phyloP scores from a whole-genome alignment of 352 stramenopile species.

The Achlya hypogyna region DNA sequence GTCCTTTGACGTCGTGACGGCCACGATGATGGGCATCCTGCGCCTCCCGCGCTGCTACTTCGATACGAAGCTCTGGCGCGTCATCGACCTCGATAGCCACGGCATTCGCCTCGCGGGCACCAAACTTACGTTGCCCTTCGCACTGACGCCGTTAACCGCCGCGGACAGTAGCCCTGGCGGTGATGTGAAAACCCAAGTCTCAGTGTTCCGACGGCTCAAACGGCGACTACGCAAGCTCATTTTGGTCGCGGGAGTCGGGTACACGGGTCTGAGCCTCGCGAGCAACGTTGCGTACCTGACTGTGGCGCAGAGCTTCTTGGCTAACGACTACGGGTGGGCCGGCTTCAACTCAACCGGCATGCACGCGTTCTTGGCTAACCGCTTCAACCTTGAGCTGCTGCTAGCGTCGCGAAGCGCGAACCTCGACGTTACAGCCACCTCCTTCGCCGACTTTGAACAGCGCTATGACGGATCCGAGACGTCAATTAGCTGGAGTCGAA shows the following conservation, averaged over 20 bases:
- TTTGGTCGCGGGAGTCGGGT: not conserved
- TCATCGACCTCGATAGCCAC: not conserved
- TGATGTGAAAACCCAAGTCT: too few relatives aligned
- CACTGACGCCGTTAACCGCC: not conserved
- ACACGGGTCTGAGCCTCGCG: not conserved
- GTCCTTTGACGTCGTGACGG: not conserved
- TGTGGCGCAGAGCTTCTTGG: not conserved
- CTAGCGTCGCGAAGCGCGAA: not conserved
- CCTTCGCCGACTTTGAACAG: not conserved
- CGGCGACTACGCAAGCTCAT: not conserved
- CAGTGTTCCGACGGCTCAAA: not conserved
- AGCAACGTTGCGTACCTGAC: slow-evolving; percentile 5
- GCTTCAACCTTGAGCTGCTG: not conserved
- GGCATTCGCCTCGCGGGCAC: not conserved
- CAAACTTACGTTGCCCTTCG: not conserved
- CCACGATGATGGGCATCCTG: not conserved
- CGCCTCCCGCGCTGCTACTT: not conserved
- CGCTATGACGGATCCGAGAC: not conserved
- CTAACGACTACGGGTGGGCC: slow-evolving; percentile 4
- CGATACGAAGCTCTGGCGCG: not conserved
- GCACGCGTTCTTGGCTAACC: slow-evolving; percentile 2
- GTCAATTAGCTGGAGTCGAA: not conserved
- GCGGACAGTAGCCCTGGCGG: too few relatives aligned
- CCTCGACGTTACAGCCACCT: not conserved
- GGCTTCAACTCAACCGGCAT: slow-evolving; percentile 1